Percentiles rank a stretch among this genome's conserved stretches.
phyloP scores from a whole-genome alignment of 2,329 filamentous ascomycete genomes.

The Colletotrichum ledebouriae region DNA sequence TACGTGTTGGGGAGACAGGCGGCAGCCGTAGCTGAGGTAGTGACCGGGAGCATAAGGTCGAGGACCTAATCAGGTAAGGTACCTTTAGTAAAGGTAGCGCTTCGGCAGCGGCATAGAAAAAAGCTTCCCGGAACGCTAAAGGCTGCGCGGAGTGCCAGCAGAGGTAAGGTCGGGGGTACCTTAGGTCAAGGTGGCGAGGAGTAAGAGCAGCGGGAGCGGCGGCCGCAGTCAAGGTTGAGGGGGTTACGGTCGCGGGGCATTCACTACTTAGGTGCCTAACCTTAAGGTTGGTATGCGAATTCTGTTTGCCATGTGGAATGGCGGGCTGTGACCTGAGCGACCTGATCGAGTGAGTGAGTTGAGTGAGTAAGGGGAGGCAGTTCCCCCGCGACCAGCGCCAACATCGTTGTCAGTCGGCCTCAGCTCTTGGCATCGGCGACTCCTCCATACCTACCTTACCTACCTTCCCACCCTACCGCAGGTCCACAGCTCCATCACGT shows the following conservation, averaged over 20 bases:
- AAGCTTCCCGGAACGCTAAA: constrained; percentile 1
- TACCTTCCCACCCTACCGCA: constrained; percentile 1
- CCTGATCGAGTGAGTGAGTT: no score
- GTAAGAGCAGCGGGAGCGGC: no score
- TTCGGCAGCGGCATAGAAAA: constrained; percentile 2
- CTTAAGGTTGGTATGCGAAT: constrained; percentile 26
- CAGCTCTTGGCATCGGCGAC: no score
- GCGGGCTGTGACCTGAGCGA: neutral
- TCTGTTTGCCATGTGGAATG: constrained; percentile 41
- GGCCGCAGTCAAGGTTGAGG: neutral
- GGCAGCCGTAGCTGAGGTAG: constrained; percentile 22
- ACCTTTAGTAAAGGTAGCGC: neutral
- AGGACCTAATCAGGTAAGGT: neutral
- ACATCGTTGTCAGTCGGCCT: no score
- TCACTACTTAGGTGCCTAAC: neutral
- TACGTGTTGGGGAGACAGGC: constrained; percentile 20
- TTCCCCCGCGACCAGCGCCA: neutral
- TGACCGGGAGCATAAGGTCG: constrained; percentile 18
- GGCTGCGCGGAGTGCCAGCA: constrained; percentile 26
- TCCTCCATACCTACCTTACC: no score
- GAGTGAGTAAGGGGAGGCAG: neutral
- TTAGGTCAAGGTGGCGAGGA: no score
- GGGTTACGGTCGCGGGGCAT: constrained; percentile 39
- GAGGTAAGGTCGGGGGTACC: neutral
- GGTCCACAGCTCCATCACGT: constrained; percentile 13